Conservation (phyloP, 768 basidiomycete species). For the Austroboletus eburneus region DNA sequence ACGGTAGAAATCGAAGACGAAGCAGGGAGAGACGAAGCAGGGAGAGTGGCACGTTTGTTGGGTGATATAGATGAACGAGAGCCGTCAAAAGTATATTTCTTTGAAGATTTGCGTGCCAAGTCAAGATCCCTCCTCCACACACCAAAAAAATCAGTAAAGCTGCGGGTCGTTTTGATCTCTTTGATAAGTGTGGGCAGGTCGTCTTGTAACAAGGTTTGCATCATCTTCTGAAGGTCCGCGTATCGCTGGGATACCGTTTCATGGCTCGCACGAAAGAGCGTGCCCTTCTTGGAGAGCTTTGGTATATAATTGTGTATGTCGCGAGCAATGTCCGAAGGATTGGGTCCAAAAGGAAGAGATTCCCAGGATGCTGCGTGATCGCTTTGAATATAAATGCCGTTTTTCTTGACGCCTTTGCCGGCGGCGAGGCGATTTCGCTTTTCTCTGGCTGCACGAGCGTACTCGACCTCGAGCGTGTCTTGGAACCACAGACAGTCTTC, state of each 20-base stretch:
- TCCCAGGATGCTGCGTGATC: conserved; percentile 81
- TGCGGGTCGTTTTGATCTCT: conserved; percentile 56
- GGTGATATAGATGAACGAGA: conserved; percentile 45
- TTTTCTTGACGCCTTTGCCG: conserved; percentile 73
- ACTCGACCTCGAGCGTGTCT: conserved; percentile 62
- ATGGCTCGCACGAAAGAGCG: conserved; percentile 67
- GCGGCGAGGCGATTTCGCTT: conserved; percentile 64
- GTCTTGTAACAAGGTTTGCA: conserved; percentile 54
- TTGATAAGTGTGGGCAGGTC: conserved; percentile 61
- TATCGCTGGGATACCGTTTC: conserved; percentile 62
- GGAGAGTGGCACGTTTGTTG: conserved; percentile 57
- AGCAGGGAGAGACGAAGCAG: conserved; percentile 27
- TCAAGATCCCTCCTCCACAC: conserved; percentile 74
- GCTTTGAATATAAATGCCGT: conserved; percentile 63
- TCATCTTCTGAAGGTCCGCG: conserved; percentile 53
- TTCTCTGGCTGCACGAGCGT: conserved; percentile 54
- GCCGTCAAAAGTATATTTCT: conserved; percentile 18
- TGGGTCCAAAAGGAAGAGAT: conserved; percentile 79
- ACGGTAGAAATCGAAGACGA: conserved; percentile 7
- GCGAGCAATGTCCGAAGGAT: conserved; percentile 66
- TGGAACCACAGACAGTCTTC: conserved; percentile 81
- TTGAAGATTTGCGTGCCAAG: conserved; percentile 38
- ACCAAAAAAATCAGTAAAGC: conserved; percentile 74
- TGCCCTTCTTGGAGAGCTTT: conserved; percentile 63
- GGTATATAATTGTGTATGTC: conserved; percentile 68